A percentile compares a stretch with the other conserved stretches of the same genome.
Evolutionary conservation across 306 rosid genomes (phyloP).

Genomic region (Oemleria cerasiformis): DNA sequence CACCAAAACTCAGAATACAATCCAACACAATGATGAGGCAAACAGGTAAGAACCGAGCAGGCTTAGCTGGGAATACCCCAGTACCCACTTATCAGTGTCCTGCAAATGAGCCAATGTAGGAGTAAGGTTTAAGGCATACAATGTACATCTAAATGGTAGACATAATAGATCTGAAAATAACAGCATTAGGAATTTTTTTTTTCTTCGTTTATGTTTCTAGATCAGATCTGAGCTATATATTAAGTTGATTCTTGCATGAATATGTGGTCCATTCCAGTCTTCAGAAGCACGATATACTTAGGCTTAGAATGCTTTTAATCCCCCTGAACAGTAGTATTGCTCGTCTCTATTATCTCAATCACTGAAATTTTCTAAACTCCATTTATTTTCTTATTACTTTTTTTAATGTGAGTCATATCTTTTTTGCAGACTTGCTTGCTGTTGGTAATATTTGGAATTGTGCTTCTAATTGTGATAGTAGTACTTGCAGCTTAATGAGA

Average conservation of each 20-base stretch:
- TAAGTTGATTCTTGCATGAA: neutral
- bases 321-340: neutral
- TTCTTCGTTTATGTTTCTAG: neutral
- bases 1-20: too few relatives aligned
- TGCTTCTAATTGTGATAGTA: conserved; percentile 81
- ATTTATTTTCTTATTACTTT: neutral
- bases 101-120: neutral
- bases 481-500: conserved; percentile 68
- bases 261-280: neutral
- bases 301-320: neutral
- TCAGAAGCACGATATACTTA: neutral
- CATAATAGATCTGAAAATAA: neutral
- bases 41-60: too few relatives aligned
- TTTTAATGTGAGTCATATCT: neutral
- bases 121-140: neutral
- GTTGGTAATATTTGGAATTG: conserved; percentile 87
- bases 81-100: neutral
- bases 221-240: neutral
- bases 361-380: neutral
- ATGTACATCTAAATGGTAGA: neutral
- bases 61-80: too few relatives aligned
- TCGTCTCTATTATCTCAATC: neutral
- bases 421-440: conserved; percentile 77
- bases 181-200: neutral
- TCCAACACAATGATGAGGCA: neutral